These are phyloP conservation scores for Thymus mandschuricus DNA, from an alignment of 257 asterid genomes.

Conservation along the genomic window DNA sequence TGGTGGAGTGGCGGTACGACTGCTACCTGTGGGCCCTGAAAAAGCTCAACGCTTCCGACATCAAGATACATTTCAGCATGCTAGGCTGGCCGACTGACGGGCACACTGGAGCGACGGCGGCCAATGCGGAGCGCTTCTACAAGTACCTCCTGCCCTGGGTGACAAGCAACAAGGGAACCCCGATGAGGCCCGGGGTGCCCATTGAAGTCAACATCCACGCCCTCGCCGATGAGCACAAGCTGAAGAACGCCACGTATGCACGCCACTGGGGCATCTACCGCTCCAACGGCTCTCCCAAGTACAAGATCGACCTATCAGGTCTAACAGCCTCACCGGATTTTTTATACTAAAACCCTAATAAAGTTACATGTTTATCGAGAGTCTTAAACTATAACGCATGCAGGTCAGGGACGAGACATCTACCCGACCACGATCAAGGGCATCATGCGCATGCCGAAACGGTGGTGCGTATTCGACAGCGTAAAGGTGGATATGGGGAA, in stretches of 20 bases:
- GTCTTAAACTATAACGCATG: no score
- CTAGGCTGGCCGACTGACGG: constrained; percentile 68
- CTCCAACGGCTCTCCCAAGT: constrained; percentile 47
- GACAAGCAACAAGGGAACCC: constrained; percentile 43
- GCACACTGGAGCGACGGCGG: constrained; percentile 22
- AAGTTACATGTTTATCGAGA: no score
- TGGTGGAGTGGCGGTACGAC: constrained; percentile 41
- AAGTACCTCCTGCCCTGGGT: constrained; percentile 32
- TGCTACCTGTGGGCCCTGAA: constrained; percentile 42
- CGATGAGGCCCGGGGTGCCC: constrained; percentile 39
- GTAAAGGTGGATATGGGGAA: background rate
- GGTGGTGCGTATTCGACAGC: constrained; percentile 41
- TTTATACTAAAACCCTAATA: no score
- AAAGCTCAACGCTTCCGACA: constrained; percentile 17
- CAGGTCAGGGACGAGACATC: constrained; percentile 40
- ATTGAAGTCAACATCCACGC: constrained; percentile 35
- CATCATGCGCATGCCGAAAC: constrained; percentile 39
- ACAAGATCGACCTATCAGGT: constrained; percentile 43
- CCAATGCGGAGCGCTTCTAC: constrained; percentile 41
- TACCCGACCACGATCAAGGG: constrained; percentile 36
- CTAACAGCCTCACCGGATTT: background rate
- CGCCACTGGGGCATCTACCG: constrained; percentile 45
- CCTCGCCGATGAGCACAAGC: constrained; percentile 41
- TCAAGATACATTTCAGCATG: constrained; percentile 26
- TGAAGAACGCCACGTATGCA: background rate